Base-by-base conservation (phyloP, 768 basidiomycete species). In the Suillus hirtellus region DNA sequence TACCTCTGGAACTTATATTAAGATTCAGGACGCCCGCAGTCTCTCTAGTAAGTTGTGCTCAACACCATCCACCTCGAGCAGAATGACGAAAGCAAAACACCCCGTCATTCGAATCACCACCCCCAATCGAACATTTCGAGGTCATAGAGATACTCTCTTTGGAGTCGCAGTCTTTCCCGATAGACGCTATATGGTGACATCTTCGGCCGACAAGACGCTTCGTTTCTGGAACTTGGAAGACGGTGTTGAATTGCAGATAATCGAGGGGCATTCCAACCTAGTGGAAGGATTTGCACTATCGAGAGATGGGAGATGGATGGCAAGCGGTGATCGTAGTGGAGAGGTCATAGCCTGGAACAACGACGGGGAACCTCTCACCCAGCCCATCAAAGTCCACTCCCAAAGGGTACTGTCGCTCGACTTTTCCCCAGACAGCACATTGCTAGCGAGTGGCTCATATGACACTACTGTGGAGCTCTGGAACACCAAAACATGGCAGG, bases 351-450 rank as follows among this genome's bases (percentile, higher is more conserved):
- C 34, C 31, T 53, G 52, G 52, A 17, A 53, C 34, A 34, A 6
- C 1, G 52, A 53, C 19, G 52, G 52, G 2, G 34, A 53, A n/a
- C 3, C 34, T n/a, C 34, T 53, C 10, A 53, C 52, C 10, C 4
- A 53, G n/a, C 31, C 52, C 19, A 53, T 53, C 34, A 53, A n/a
- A 53, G 17, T 53, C 11, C 52, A 53, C 52, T n/a, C 52, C 49
- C 0, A 27, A 3, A 2, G 1, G 43, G 10, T 44, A 9, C 0
- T 0, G 2, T 53, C 52, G 10, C 52, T 53, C 6, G 34, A 35
- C 6, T 53, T 35, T 35, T 35, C 34, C 10, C 52, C 52, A 7
- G 34, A 53, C 11, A 19, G 17, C 34, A 19, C 19, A n/a, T 1
- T 35, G 19, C 34, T 53, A 9, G 52, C 52, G 2, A 53, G 31